Evolutionary conservation across 139 green algal genomes (phyloP), one percentile per base, ranked within the genome.

Genomic region (Tetradesmus lagerheimii): DNA sequence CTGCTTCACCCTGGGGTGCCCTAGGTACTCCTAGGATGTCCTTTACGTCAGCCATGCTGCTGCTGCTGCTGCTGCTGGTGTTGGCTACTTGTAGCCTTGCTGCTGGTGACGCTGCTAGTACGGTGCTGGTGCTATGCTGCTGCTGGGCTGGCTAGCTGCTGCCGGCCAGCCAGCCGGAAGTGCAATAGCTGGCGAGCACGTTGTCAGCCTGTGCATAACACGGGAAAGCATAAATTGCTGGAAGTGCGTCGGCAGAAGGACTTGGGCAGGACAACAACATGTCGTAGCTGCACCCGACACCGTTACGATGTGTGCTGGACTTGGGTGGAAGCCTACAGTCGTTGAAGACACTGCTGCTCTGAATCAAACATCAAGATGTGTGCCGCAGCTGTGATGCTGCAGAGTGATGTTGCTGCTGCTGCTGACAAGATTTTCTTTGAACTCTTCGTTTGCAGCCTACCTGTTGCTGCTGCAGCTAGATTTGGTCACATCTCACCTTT

Each of bases 11-110:
- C 11, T 90, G 27, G 12, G 75, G n/a, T 1, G 53, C 90, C 20
- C 94, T 89, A 27, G 89, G 75, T 62, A 99, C 90, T 9, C 97
- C 97, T 23, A 99, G 92, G 53, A 99, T 98, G 87, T 99, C 97
- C 62, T 98, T 98, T 18, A 98, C 93, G 86, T 99, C 97, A 1
- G 92, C 93, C 96, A 98, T 98, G n/a, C 74, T 39, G 74, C 74
- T 80, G 74, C 74, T 18, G 25, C 71, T 79, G 71, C 71, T 79
- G 71, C 71, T 38, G 71, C 71, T 43, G 74, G 2, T 43, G 74
- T 29, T 23, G 20, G 57, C 57, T 31, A 23, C 20, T n/a, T 80
- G 74, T 9, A 29, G 74, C 9, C 34, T 3, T 43, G 74, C 74
- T 16, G 57, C 57, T 9, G 57, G 20, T 16, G 76, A 34, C 5